Percentiles rank a stretch among this genome's conserved stretches.
Evolutionary conservation across 805 yeast genomes (phyloP).

Genomic region (Yarrowia bubula): DNA sequence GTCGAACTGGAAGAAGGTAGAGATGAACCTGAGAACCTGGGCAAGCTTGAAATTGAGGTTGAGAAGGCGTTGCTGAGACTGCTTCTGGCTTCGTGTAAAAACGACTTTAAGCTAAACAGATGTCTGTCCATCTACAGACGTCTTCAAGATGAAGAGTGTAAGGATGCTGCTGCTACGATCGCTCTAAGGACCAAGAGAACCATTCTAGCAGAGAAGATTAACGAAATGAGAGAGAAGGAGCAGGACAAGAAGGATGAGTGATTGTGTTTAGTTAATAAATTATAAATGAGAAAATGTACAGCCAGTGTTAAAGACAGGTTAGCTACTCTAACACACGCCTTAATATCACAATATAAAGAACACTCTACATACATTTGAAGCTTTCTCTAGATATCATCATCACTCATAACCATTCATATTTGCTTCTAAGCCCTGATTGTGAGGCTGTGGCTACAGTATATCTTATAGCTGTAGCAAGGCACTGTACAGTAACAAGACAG

Average conservation of each 20-base stretch:
- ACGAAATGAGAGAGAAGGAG: constrained; percentile 48
- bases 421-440: too few relatives aligned
- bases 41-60: constrained; percentile 47
- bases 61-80: constrained; percentile 78
- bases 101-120: constrained; percentile 56
- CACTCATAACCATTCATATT: too few relatives aligned
- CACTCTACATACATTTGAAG: too few relatives aligned
- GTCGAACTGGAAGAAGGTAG: constrained; percentile 33
- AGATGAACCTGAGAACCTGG: constrained; percentile 43
- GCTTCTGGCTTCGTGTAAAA: constrained; percentile 68
- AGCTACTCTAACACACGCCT: too few relatives aligned
- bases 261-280: too few relatives aligned
- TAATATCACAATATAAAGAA: too few relatives aligned
- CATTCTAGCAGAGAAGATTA: constrained; percentile 53
- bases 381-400: too few relatives aligned
- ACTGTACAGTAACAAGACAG: too few relatives aligned
- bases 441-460: too few relatives aligned
- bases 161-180: constrained; percentile 79
- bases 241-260: background rate
- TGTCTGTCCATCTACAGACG: constrained; percentile 69
- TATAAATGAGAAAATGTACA: too few relatives aligned
- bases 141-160: constrained; percentile 72
- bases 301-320: too few relatives aligned
- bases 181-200: constrained; percentile 68
- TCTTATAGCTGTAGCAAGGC: too few relatives aligned